A percentile compares a stretch with the other conserved stretches of the same genome.
Conservation (phyloP, 441 rosid species). For the Brassica balearica region DNA sequence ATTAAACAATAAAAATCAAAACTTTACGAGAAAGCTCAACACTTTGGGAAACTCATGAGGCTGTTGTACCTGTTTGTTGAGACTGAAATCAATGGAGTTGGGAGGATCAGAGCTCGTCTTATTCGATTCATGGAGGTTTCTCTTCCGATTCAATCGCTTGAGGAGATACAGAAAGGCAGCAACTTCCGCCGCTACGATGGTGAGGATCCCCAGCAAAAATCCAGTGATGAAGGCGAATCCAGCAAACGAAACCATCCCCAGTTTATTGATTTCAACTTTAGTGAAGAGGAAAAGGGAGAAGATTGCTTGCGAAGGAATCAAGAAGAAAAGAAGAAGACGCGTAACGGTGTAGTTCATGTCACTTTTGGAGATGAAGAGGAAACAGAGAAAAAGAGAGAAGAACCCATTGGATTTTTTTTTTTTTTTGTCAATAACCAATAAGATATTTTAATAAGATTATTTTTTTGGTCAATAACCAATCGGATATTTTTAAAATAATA, state of each 20-base stretch:
- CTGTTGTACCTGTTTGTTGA: conserved; percentile 53
- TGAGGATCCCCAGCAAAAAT: conserved; percentile 54
- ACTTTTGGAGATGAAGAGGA: not conserved
- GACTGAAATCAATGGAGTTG: conserved; percentile 58
- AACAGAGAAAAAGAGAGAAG: not conserved
- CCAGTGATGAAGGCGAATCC: conserved; percentile 55
- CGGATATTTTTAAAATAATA: too few species aligned
- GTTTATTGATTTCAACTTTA: not conserved
- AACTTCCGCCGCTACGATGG: conserved; percentile 52
- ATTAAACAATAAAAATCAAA: too few species aligned
- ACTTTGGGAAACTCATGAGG: not conserved
- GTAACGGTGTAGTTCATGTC: conserved; percentile 35
- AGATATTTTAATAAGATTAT: not conserved
- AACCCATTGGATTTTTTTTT: not conserved
- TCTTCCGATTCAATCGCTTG: conserved; percentile 55
- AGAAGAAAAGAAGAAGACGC: conserved; percentile 36
- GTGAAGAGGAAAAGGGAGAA: conserved; percentile 11
- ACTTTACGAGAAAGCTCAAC: not conserved
- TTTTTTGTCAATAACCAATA: not conserved
- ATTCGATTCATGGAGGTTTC: conserved; percentile 22
- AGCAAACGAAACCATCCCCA: conserved; percentile 41
- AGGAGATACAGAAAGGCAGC: conserved; percentile 49
- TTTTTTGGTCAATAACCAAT: too few species aligned
- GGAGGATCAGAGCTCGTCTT: conserved; percentile 42
- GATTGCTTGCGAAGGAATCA: conserved; percentile 39